Percentiles rank a stretch among this genome's conserved stretches.
Conservation (phyloP, 2,329 filamentous ascomycete genomes). For the Beauveria bassiana region DNA sequence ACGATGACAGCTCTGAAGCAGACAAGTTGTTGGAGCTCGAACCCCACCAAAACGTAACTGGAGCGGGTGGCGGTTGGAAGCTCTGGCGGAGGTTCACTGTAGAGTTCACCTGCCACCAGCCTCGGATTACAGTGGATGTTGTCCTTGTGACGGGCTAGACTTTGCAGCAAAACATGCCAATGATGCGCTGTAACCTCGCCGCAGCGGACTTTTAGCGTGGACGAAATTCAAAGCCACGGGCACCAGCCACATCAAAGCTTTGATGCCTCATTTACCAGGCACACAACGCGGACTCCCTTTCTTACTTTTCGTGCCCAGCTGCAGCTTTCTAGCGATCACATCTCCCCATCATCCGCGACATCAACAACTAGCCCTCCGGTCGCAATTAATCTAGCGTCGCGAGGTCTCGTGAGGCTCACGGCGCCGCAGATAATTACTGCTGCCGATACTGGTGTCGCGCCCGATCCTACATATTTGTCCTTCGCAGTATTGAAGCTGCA, state of each 20-base stretch:
- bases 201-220: too few relatives aligned
- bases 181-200: too few relatives aligned
- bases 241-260: not conserved
- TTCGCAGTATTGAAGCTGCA: not conserved
- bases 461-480: not conserved
- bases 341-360: conserved; percentile 8
- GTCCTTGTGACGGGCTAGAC: too few relatives aligned
- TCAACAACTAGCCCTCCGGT: conserved; percentile 6
- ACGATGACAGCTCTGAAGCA: conserved; percentile 9
- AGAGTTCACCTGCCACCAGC: too few relatives aligned
- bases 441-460: not conserved
- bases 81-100: not conserved
- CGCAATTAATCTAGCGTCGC: conserved; percentile 9
- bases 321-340: not conserved
- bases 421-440: not conserved
- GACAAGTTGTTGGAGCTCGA: conserved; percentile 8
- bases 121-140: too few relatives aligned
- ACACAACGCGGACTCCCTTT: not conserved
- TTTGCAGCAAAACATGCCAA: not conserved
- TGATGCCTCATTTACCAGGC: conserved; percentile 4
- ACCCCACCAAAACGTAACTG: conserved; percentile 4
- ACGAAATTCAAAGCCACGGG: not conserved
- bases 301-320: not conserved
- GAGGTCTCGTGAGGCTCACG: not conserved
- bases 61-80: conserved; percentile 1